These are phyloP conservation scores for Neoascochyta sp. DNA, from an alignment of 2,329 filamentous ascomycete genomes.

Conservation along the genomic window DNA sequence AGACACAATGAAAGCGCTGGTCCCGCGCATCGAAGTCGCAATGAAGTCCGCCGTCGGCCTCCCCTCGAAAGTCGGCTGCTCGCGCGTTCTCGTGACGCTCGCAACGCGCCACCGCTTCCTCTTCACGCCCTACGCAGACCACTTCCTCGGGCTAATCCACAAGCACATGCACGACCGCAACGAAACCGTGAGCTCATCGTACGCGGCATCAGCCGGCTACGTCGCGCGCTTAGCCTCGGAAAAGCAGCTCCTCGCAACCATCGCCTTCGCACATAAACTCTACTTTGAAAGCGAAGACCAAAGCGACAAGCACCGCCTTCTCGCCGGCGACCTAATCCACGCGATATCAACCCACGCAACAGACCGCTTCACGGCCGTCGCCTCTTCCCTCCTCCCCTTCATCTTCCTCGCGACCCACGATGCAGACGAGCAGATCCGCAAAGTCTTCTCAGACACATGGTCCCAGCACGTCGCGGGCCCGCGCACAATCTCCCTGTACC, in stretches of 20 bases:
- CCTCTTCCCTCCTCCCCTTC: slow-evolving; percentile 74
- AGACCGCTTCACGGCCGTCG: slow-evolving; percentile 78
- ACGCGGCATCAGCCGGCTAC: slow-evolving; percentile 83
- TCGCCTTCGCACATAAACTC: slow-evolving; percentile 58
- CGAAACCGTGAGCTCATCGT: slow-evolving; percentile 86
- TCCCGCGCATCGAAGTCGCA: slow-evolving; percentile 67
- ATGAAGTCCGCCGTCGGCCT: slow-evolving; percentile 86
- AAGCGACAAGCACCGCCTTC: slow-evolving; percentile 64
- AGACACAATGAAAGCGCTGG: slow-evolving; percentile 69
- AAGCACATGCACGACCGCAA: slow-evolving; percentile 87
- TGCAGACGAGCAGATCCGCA: slow-evolving; percentile 70
- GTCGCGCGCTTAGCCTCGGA: slow-evolving; percentile 65
- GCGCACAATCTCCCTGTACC: slow-evolving; percentile 76
- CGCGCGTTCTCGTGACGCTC: slow-evolving; percentile 77
- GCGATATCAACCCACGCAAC: slow-evolving; percentile 82
- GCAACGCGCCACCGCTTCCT: slow-evolving; percentile 74
- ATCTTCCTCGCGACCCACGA: slow-evolving; percentile 87
- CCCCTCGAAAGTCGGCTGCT: slow-evolving; percentile 90
- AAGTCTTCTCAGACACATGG: slow-evolving; percentile 84
- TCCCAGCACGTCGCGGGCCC: slow-evolving; percentile 82
- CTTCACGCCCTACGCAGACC: slow-evolving; percentile 70
- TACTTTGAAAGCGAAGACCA: slow-evolving; percentile 84
- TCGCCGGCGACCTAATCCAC: slow-evolving; percentile 77
- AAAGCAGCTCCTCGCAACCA: slow-evolving; percentile 54
- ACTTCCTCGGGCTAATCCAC: slow-evolving; percentile 72